Base-by-base conservation (phyloP, 345 rosid species). In the Diplotaxis tenuifolia region DNA sequence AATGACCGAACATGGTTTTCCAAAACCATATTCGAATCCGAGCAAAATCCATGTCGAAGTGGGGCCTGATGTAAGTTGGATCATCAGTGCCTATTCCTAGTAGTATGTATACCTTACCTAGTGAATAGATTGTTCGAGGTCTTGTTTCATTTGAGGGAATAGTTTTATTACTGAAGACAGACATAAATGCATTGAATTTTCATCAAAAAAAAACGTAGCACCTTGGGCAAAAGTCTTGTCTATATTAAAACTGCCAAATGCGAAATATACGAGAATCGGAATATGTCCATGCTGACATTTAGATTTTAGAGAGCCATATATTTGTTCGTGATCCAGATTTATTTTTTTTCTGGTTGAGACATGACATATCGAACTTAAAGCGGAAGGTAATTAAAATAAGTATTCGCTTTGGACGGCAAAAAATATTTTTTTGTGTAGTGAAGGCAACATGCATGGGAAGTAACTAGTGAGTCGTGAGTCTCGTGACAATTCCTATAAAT, bases 1-100 rank as follows among this genome's bases (percentile, higher is more conserved):
- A 71, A 32, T 32, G 68, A 56, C 32, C 16, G 49, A 73, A 56
- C 70, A 40, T 55, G 57, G 76, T 66, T 74, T 74, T 65, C 14
- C 18, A 20, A 65, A 16, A 63, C 53, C 70, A 27, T 36, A 53
- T 9, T 53, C 9, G 18, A 55, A 65, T 65, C 65, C 36, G 16
- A 56, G 58, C 58, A 56, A 23, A 47, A 32, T 32, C 16, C 21
- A 47, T 49, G 12, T 47, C 6, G 3, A 32, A 47, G 1, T 49
- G 29, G 67, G 50, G 8, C 42, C 12, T 14, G 50, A 18, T 36
- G 28, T 34, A 34, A 21, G 34, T 34, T 53, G 67, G 55, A 62
- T 65, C 61, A 34, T 32, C 50, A 32, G 15, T 18, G 23, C 62
- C 65, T 55, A 55, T 60, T 36, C 40, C 55, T 65, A 27, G 50